Percentiles rank a stretch among this genome's conserved stretches.
Conservation (phyloP, 345 rosid species). For the Crucihimalaya himalaica region DNA sequence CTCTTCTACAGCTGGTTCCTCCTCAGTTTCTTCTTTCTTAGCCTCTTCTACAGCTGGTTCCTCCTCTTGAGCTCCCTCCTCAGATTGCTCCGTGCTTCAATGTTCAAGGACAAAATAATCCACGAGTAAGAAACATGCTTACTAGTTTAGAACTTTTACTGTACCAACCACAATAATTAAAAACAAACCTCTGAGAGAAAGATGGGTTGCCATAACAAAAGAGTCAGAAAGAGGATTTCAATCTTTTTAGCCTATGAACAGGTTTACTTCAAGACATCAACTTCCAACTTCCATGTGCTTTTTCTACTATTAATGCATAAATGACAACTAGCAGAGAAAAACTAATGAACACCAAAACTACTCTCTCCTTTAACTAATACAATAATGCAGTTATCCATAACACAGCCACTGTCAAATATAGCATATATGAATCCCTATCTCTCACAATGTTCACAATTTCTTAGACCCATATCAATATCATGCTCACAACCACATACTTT, state of each 20-base stretch:
- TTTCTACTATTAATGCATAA: background rate
- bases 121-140: background rate
- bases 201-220: background rate
- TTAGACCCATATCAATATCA: background rate
- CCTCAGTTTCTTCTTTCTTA: background rate
- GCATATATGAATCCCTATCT: background rate
- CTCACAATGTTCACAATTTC: background rate
- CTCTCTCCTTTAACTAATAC: background rate
- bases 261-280: background rate
- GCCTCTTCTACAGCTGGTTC: constrained; percentile 25
- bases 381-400: constrained; percentile 11
- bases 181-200: background rate
- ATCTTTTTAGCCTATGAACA: background rate
- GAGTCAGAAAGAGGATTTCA: background rate
- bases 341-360: constrained; percentile 8
- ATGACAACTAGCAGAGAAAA: background rate
- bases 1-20: constrained; percentile 2
- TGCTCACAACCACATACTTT: background rate
- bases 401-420: background rate
- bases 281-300: background rate
- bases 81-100: constrained; percentile 33
- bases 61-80: constrained; percentile 19
- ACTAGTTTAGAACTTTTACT: background rate
- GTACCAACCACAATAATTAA: background rate
- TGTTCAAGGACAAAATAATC: constrained; percentile 15